Conservation (phyloP, 2,329 filamentous ascomycete species). For the Tolypocladium ophioglossoides region DNA sequence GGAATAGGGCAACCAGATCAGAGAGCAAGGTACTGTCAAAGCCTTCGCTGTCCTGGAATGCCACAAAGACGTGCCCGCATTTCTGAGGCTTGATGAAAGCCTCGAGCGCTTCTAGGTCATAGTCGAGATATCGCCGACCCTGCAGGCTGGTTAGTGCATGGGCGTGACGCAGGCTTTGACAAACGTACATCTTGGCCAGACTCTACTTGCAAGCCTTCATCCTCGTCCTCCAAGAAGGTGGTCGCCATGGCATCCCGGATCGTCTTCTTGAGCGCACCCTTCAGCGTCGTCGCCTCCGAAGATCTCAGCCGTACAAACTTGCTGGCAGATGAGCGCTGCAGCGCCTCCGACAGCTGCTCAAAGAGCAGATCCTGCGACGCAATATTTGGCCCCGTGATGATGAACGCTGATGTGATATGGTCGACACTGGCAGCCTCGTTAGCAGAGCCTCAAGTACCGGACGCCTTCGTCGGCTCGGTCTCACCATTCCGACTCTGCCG, state of each 20-base stretch:
- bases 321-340: conserved; percentile 36
- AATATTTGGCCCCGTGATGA: conserved; percentile 70
- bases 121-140: conserved; percentile 60
- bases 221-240: conserved; percentile 32
- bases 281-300: conserved; percentile 62
- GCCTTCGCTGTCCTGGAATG: conserved; percentile 73
- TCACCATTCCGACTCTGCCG: conserved; percentile 22
- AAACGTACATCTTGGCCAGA: conserved; percentile 36
- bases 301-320: conserved; percentile 59
- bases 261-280: conserved; percentile 60
- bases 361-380: conserved; percentile 68
- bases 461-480: background rate
- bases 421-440: conserved; percentile 19
- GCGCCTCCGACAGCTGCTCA: conserved; percentile 51
- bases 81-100: conserved; percentile 43
- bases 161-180: too few species aligned
- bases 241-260: conserved; percentile 53
- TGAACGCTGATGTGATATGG: conserved; percentile 58
- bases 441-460: conserved; percentile 1
- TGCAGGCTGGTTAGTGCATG: conserved; percentile 13
- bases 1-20: conserved; percentile 58
- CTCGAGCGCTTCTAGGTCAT: conserved; percentile 64
- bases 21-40: conserved; percentile 65
- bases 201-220: conserved; percentile 40
- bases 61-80: conserved; percentile 54